Percentiles rank a stretch among this genome's conserved stretches.
phyloP scores from a whole-genome alignment of 2,329 filamentous ascomycete species.

The Clarireedia monteithiana region DNA sequence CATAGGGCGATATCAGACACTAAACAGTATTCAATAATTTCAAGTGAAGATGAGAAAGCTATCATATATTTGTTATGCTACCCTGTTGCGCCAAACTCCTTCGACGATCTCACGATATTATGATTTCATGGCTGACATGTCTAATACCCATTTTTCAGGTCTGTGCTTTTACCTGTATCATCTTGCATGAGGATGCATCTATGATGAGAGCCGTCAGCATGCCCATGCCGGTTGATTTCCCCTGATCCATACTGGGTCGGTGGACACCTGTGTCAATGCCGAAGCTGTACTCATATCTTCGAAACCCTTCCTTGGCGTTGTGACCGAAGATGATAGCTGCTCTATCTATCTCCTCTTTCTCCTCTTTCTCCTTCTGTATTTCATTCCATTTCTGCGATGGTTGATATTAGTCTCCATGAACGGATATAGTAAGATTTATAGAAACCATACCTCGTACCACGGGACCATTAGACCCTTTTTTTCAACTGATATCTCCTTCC shows the following conservation, averaged over 20 bases:
- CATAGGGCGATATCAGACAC: no score
- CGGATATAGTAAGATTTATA: no score
- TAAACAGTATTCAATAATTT: no score
- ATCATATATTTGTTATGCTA: no score
- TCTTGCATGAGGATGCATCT: no score
- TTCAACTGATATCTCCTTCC: neutral
- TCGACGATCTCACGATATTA: no score
- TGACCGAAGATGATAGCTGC: neutral
- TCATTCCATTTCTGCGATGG: neutral
- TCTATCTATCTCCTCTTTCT: neutral
- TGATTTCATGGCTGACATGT: no score
- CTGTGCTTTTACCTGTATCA: no score
- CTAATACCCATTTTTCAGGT: no score
- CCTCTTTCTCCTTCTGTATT: neutral
- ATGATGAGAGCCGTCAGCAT: neutral
- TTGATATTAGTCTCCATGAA: neutral
- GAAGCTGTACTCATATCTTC: neutral
- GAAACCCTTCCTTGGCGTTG: neutral
- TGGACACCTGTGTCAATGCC: neutral
- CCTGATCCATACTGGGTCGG: neutral
- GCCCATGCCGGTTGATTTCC: neutral
- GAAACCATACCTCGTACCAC: neutral
- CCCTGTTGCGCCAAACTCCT: no score
- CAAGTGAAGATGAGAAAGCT: no score
- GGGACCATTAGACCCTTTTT: neutral